phyloP scores from a whole-genome alignment of 345 rosid genomes.

The Hevea brasiliensis region DNA sequence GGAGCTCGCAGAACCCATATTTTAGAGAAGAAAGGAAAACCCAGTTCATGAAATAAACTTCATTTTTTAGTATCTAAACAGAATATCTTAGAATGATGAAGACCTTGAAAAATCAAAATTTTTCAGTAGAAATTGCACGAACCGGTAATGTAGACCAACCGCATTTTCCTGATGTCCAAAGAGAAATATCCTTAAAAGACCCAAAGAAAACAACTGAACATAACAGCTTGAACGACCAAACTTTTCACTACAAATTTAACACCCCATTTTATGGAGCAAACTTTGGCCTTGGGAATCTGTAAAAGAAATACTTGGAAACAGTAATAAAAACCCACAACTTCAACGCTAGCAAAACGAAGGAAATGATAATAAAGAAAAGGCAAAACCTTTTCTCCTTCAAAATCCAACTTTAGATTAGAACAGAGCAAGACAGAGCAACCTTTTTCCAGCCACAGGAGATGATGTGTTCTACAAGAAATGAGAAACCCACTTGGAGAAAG shows the following conservation, averaged over 20 bases:
- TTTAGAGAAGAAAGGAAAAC: conserved; percentile 19
- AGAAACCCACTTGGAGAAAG: conserved; percentile 3
- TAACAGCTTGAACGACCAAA: too few relatives aligned
- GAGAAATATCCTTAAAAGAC: not conserved
- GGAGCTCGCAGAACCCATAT: conserved; percentile 76
- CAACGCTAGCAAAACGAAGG: not conserved
- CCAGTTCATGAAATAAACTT: conserved; percentile 29
- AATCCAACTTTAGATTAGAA: not conserved
- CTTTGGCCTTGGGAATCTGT: not conserved
- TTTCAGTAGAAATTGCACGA: not conserved
- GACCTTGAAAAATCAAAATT: not conserved
- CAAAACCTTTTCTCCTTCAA: not conserved
- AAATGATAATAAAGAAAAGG: not conserved
- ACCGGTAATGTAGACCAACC: not conserved
- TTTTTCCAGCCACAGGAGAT: not conserved
- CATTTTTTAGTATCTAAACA: conserved; percentile 10
- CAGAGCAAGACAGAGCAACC: conserved; percentile 6
- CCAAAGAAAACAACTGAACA: not conserved
- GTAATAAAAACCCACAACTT: not conserved
- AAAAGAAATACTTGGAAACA: not conserved
- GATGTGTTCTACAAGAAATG: not conserved
- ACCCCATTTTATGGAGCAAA: not conserved
- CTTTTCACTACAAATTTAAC: not conserved
- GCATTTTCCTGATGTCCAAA: not conserved
- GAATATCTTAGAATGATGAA: not conserved